Conservation (phyloP, 352 stramenopile genomes). For the Pythium plurisporium region DNA sequence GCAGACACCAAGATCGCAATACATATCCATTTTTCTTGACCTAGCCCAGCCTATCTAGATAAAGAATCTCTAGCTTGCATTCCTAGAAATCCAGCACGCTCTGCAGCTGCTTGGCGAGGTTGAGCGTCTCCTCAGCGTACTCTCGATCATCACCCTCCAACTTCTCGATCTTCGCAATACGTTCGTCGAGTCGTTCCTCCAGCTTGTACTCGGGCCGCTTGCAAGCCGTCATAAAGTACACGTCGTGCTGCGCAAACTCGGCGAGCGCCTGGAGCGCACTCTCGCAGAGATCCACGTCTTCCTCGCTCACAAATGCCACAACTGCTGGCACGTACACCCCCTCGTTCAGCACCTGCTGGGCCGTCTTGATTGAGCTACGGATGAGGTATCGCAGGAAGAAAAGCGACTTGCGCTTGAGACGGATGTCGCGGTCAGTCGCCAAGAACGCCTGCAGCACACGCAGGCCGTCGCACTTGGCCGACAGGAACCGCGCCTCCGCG, state of each 20-base stretch:
- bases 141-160: conserved; percentile 67
- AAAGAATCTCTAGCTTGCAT: not conserved
- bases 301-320: conserved; percentile 43
- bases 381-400: conserved; percentile 84
- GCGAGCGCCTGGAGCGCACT: conserved; percentile 61
- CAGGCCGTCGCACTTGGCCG: conserved; percentile 50
- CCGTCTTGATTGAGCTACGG: conserved; percentile 49
- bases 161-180: conserved; percentile 57
- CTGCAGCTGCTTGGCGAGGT: conserved; percentile 46
- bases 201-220: conserved; percentile 47
- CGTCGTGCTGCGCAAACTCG: conserved; percentile 59
- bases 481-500: conserved; percentile 58
- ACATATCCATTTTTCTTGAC: not conserved
- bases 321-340: conserved; percentile 47
- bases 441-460: conserved; percentile 55
- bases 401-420: conserved; percentile 75
- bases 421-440: conserved; percentile 42
- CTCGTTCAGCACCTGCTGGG: conserved; percentile 37
- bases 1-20: not conserved
- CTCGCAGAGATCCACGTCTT: conserved; percentile 82
- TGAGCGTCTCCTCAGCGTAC: conserved; percentile 58
- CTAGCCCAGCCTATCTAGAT: not conserved
- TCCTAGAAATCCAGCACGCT: conserved; percentile 21
- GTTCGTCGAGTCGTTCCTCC: conserved; percentile 39
- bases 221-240: conserved; percentile 53